Evolutionary conservation across 1,139 yeast genomes (phyloP), one percentile per base, ranked within the genome.

Genomic region (Geotrichum citri-aurantii): DNA sequence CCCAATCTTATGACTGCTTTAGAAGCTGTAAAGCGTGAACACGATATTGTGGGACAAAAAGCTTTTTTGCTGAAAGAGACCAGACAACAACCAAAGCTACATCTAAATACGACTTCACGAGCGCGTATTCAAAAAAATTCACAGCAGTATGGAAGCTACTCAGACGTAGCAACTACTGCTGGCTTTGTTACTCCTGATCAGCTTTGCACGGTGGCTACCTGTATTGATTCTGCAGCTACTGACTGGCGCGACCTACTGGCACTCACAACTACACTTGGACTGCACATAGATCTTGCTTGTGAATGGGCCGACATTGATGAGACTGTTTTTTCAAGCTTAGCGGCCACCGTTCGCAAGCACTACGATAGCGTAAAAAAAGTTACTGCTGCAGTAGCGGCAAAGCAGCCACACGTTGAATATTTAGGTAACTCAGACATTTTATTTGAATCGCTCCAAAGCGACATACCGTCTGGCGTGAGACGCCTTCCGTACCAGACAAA

Each of bases 251-350:
- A 76, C 3, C 75, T 79, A 29, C 77, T 79, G 63, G 75, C 76
- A 54, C 64, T 71, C 50, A 63, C 79, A 7, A 67, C 75, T 5
- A 63, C 72, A 1, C 68, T 77, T 40, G 80, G 82, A 65, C 71
- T 73, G 48, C 76, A 75, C 56, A 73, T 84, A 14, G 87, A 82
- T 60, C 72, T 85, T 7, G 78, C 87, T 1, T 73, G 79, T 12
- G 85, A 83, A 62, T 85, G 79, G 71, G 73, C 77, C 57, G 95
- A 87, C 65, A 75, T 87, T 46, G 77, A 76, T 56, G 76, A 77
- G 51, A 73, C 74, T 44, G 81, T 85, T 23, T 76, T 86, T 62
- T 74, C 74, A 14, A 78, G 85, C 0, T 76, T 86, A 33, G 77
- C 77, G 42, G 68, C 69, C 19, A 88, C 85, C 63, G 75, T 84